phyloP scores from a whole-genome alignment of 768 basidiomycete species.

The Mycena alexandri region DNA sequence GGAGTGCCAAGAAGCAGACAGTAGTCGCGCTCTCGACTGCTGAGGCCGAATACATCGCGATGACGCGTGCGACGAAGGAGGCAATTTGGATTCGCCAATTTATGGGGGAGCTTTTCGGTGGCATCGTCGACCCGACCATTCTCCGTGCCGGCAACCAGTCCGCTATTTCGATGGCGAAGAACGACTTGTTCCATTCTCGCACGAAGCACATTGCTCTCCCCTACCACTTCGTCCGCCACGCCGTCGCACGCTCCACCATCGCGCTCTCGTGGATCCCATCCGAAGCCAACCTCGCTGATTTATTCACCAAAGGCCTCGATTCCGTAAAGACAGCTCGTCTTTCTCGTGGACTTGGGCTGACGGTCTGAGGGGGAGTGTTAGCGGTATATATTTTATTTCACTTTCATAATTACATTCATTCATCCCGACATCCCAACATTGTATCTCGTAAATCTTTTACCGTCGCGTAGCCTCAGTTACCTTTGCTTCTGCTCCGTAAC shows the following conservation, averaged over 20 bases:
- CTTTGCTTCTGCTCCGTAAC: too few relatives aligned
- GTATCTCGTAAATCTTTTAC: too few relatives aligned
- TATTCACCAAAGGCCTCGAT: slow-evolving; percentile 46
- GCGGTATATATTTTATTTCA: too few relatives aligned
- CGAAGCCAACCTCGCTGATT: slow-evolving; percentile 39
- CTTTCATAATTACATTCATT: too few relatives aligned
- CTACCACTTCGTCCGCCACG: slow-evolving; percentile 43
- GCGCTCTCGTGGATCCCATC: too few relatives aligned
- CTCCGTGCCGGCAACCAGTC: slow-evolving; percentile 38
- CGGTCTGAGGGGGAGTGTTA: too few relatives aligned
- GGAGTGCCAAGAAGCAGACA: slow-evolving; percentile 53
- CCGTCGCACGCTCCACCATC: slow-evolving; percentile 47
- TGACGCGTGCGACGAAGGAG: slow-evolving; percentile 38
- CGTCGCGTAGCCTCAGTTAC: too few relatives aligned
- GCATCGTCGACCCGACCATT: slow-evolving; percentile 27
- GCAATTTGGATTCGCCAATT: slow-evolving; percentile 45
- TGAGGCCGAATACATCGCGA: slow-evolving; percentile 53
- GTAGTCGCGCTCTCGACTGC: slow-evolving; percentile 50
- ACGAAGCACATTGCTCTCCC: slow-evolving; percentile 49
- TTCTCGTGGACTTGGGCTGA: too few relatives aligned
- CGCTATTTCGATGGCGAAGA: slow-evolving; percentile 34
- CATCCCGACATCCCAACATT: too few relatives aligned
- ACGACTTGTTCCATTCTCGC: slow-evolving; percentile 40
- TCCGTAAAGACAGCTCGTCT: slow-evolving; percentile 24
- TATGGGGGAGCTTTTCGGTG: slow-evolving; percentile 31